Evolutionary conservation across 2,329 filamentous ascomycete species (phyloP), one percentile per base, ranked within the genome.

Genomic region (Cercospora beticola): DNA sequence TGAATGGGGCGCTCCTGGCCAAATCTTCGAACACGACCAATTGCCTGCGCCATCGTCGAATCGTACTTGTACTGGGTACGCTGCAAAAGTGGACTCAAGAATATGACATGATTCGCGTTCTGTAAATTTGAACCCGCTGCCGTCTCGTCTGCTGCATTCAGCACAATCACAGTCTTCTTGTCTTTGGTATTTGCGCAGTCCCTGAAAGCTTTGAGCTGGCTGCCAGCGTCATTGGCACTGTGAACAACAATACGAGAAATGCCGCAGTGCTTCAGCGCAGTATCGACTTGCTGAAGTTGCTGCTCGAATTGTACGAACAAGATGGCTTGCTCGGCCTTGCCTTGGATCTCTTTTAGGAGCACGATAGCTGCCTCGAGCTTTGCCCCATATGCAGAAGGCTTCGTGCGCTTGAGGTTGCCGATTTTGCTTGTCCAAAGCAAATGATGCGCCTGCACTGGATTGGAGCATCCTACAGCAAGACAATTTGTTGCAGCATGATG

Each of bases 21-120:
- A 66, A 85, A 87, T 1, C 89, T 82, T 5, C 84, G 82, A 8
- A 84, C 83, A 43, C 89, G 84, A 1, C 89, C 89, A 21, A 90
- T 86, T 0, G 88, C 88, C 70, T 91, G 89, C 0, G 82, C 84
- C 85, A 89, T 89, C 0, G 83, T 82, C 0, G 85, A 81, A 0
- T 86, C 81, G 74, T 89, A 90, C 5, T 83, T 80, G 56, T 86
- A 83, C 58, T 86, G 83, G 0, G 81, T 83, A 40, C 80, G 75
- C 0, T 82, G 79, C 0, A 87, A 78, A 8, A 88, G 77, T 0
- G 88, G 88, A 0, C 84, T 83, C 2, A 89, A 76, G 75, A 91
- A 91, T 33, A 91, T 83, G 40, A 90, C 80, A 67, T 91, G 87
- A 69, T 89, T 90, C 0, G 88, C 88, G 46, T 83, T 84, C 58